Conservation (phyloP, 2,329 filamentous ascomycete genomes). For the Colletotrichum navitas region DNA sequence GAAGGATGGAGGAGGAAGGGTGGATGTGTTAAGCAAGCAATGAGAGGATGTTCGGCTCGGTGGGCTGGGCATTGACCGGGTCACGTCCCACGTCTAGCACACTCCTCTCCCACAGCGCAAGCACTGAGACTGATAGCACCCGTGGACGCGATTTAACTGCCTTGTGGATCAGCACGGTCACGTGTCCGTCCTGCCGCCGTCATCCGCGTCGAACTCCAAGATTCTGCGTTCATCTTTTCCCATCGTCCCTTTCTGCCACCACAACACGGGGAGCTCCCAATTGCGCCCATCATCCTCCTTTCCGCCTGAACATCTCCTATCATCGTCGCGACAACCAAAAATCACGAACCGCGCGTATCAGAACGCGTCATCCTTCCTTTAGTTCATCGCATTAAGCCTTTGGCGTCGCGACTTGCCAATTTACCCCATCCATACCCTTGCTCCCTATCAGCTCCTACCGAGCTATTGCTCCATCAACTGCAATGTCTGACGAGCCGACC, state of each 20-base stretch:
- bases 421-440: constrained; percentile 35
- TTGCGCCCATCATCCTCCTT: constrained; percentile 51
- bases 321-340: constrained; percentile 37
- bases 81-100: constrained; percentile 20
- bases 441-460: constrained; percentile 10
- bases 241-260: constrained; percentile 43
- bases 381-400: constrained; percentile 35
- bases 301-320: constrained; percentile 41
- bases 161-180: constrained; percentile 40
- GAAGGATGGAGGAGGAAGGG: constrained; percentile 10
- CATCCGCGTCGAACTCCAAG: constrained; percentile 43
- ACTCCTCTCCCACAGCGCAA: constrained; percentile 13
- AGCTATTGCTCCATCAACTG: constrained; percentile 42
- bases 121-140: constrained; percentile 29
- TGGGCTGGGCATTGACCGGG: constrained; percentile 35
- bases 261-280: constrained; percentile 51
- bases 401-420: constrained; percentile 39
- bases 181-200: constrained; percentile 35
- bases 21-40: constrained; percentile 28
- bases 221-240: constrained; percentile 37
- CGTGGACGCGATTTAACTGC: constrained; percentile 38
- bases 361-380: constrained; percentile 47
- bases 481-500: constrained; percentile 56
- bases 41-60: constrained; percentile 10
- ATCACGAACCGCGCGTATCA: constrained; percentile 45